A percentile compares a stretch with the other conserved stretches of the same genome.
Conservation (phyloP, 2,329 filamentous ascomycete genomes). For the Huntiella omanensis region DNA sequence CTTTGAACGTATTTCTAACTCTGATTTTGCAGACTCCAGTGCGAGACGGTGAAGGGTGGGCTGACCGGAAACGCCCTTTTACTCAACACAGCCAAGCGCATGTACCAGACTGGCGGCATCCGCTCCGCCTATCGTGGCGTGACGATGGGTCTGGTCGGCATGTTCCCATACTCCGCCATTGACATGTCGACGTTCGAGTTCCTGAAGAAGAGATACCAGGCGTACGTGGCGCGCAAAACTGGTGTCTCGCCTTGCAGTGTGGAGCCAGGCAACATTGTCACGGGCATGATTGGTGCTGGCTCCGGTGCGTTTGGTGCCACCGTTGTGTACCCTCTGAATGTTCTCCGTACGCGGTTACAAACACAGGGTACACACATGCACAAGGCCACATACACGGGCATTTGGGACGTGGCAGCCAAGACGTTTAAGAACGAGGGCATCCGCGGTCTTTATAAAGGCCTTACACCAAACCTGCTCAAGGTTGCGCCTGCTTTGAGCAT, state of each 20-base stretch:
- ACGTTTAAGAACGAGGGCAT: constrained; percentile 70
- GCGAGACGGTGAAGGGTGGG: constrained; percentile 75
- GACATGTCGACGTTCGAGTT: constrained; percentile 93
- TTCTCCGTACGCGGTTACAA: constrained; percentile 78
- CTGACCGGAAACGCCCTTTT: constrained; percentile 70
- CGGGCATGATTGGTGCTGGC: constrained; percentile 74
- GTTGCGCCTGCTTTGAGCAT: constrained; percentile 92
- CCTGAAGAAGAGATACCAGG: constrained; percentile 57
- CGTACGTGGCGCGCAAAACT: constrained; percentile 47
- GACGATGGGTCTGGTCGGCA: constrained; percentile 82
- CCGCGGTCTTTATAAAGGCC: constrained; percentile 77
- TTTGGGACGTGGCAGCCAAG: constrained; percentile 70
- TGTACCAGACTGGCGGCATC: constrained; percentile 60
- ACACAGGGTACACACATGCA: constrained; percentile 90
- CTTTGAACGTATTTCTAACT: not conserved
- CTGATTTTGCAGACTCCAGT: constrained; percentile 56
- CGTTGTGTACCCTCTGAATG: constrained; percentile 89
- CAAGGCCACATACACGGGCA: constrained; percentile 73
- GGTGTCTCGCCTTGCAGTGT: constrained; percentile 72
- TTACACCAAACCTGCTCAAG: constrained; percentile 90
- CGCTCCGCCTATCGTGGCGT: constrained; percentile 75
- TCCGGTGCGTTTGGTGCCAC: constrained; percentile 83
- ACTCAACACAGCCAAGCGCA: constrained; percentile 63
- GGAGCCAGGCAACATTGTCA: constrained; percentile 60
- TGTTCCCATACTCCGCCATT: constrained; percentile 96